Evolutionary conservation across 2,329 filamentous ascomycete species (phyloP).

Genomic region (Calonectria honghensis): DNA sequence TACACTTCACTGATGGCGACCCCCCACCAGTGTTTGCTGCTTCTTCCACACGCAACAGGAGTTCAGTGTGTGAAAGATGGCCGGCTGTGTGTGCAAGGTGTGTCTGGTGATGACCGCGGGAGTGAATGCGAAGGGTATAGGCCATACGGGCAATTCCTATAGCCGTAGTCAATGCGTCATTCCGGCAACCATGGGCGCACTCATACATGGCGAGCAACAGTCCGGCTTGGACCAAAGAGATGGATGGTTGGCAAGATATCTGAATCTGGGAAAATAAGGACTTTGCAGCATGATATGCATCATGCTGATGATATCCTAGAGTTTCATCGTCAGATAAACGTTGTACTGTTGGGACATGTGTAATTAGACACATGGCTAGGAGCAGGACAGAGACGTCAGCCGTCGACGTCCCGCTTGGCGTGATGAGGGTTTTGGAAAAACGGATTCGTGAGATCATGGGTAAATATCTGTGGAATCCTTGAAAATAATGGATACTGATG

Average conservation of each 20-base stretch:
- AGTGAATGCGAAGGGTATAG: conserved; percentile 8
- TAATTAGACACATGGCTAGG: background rate
- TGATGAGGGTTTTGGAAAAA: conserved; percentile 9
- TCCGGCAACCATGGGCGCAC: conserved; percentile 7
- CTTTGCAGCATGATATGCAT: background rate
- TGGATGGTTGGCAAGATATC: background rate
- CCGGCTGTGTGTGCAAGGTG: too few species aligned
- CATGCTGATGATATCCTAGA: background rate
- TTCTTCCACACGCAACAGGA: conserved; percentile 10
- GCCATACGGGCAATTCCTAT: background rate
- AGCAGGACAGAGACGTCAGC: conserved; percentile 26
- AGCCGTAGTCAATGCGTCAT: conserved; percentile 10
- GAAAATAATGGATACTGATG: conserved; percentile 26
- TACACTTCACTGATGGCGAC: conserved; percentile 31
- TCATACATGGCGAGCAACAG: conserved; percentile 27
- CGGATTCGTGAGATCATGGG: conserved; percentile 29
- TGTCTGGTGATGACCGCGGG: background rate
- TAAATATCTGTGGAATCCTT: conserved; percentile 9
- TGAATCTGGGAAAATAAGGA: conserved; percentile 25
- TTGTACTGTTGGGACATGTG: background rate
- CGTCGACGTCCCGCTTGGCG: background rate
- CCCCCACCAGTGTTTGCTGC: conserved; percentile 35
- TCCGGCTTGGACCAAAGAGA: conserved; percentile 19
- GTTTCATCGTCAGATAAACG: background rate
- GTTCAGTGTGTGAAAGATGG: background rate